Evolutionary conservation across 306 rosid species (phyloP).

Genomic region (Gleditsia sinensis): DNA sequence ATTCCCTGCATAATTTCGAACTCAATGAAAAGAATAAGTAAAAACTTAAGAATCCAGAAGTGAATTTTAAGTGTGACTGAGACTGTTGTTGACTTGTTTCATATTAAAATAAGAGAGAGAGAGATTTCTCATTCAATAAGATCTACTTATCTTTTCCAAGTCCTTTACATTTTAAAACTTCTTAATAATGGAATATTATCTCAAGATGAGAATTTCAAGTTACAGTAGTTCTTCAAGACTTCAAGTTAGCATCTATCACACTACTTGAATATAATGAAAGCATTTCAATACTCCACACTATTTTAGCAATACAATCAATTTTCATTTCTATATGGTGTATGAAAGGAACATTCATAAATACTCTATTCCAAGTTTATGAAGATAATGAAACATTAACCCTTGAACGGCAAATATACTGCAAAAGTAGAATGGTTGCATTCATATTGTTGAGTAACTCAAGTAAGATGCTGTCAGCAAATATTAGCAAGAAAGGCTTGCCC

Average conservation of each 20-base stretch:
- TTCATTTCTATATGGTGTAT: background rate
- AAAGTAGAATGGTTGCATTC: background rate
- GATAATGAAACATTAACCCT: background rate
- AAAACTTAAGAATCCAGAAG: background rate
- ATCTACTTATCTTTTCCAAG: background rate
- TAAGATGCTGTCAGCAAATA: conserved; percentile 22
- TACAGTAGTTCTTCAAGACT: background rate
- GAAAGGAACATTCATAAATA: background rate
- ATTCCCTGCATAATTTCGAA: conserved; percentile 14
- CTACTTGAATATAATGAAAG: conserved; percentile 1
- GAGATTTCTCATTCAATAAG: background rate
- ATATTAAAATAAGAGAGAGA: background rate
- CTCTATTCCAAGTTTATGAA: conserved; percentile 13
- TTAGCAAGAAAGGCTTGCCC: conserved; percentile 14
- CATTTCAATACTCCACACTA: background rate
- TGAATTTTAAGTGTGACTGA: background rate
- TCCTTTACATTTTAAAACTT: background rate
- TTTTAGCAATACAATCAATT: background rate
- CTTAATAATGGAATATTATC: background rate
- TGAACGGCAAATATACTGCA: conserved; percentile 6
- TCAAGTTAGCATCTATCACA: conserved; percentile 15
- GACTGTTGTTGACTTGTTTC: background rate
- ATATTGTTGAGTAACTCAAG: background rate
- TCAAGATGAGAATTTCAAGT: conserved; percentile 14
- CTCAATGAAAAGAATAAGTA: conserved; percentile 14